Conservation (phyloP, 371 early-diverging fungal genomes). For the Smittium culicis region DNA sequence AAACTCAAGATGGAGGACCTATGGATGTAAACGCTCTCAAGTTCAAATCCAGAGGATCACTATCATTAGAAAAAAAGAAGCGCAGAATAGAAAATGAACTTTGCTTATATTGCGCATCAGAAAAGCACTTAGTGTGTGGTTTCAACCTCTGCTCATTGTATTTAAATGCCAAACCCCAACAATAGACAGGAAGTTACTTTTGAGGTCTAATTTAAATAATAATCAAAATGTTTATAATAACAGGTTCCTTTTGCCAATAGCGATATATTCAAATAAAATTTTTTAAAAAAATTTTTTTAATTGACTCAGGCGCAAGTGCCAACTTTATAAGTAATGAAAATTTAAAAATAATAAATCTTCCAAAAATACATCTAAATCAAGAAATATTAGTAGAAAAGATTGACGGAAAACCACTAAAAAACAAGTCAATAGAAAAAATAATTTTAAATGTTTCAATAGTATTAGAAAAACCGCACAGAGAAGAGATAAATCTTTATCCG, state of each 20-base stretch:
- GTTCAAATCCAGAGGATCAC: not conserved
- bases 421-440: not conserved
- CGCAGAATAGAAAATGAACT: not conserved
- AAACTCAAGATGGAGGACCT: no score
- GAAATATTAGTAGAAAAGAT: slow-evolving; percentile 4
- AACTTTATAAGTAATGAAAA: slow-evolving; percentile 2
- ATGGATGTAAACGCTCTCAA: not conserved
- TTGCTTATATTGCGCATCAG: not conserved
- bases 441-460: not conserved
- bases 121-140: not conserved
- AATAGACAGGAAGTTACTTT: not conserved
- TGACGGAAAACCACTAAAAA: slow-evolving; percentile 9
- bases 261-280: not conserved
- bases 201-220: not conserved
- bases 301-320: not conserved
- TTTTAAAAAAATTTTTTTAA: not conserved
- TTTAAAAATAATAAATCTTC: slow-evolving; percentile 8
- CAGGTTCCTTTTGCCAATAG: not conserved
- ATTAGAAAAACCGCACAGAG: not conserved
- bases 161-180: not conserved
- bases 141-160: not conserved
- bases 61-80: not conserved
- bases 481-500: slow-evolving; percentile 7
- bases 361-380: not conserved
- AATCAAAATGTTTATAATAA: not conserved